Evolutionary conservation across 2,329 filamentous ascomycete species (phyloP).

Genomic region (Fusarium sp.): DNA sequence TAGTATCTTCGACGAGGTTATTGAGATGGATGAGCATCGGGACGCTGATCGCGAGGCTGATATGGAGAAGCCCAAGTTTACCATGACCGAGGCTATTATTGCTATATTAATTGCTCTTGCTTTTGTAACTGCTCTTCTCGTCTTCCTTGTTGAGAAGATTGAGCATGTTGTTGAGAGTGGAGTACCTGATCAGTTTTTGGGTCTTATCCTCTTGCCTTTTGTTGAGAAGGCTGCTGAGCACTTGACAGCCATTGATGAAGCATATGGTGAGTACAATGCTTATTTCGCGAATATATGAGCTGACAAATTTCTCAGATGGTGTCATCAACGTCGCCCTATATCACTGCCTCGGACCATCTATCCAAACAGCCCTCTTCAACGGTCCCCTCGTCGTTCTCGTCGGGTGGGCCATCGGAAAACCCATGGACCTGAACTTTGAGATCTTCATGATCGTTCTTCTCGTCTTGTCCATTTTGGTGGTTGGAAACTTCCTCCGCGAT

Average conservation of each 20-base stretch:
- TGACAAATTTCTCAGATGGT: slow-evolving; percentile 47
- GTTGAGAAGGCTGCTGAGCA: slow-evolving; percentile 79
- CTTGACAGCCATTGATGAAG: slow-evolving; percentile 74
- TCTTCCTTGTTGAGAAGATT: slow-evolving; percentile 74
- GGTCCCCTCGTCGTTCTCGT: slow-evolving; percentile 76
- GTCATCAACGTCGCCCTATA: slow-evolving; percentile 76
- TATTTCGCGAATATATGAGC: accelerated
- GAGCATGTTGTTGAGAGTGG: slow-evolving; percentile 54
- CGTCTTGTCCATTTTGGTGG: slow-evolving; percentile 77
- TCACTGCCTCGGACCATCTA: slow-evolving; percentile 76
- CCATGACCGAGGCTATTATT: slow-evolving; percentile 69
- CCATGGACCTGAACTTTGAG: slow-evolving; percentile 78
- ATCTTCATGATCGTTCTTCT: slow-evolving; percentile 79
- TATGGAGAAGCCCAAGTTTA: slow-evolving; percentile 68
- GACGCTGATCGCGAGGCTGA: slow-evolving; percentile 68
- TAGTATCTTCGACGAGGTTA: slow-evolving; percentile 69
- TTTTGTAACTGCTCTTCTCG: slow-evolving; percentile 70
- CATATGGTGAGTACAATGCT: slow-evolving; percentile 55
- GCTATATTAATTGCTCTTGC: slow-evolving; percentile 65
- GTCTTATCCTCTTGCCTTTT: slow-evolving; percentile 71
- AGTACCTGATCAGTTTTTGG: slow-evolving; percentile 47
- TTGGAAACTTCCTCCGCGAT: slow-evolving; percentile 79
- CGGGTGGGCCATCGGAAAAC: slow-evolving; percentile 71
- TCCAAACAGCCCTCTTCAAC: slow-evolving; percentile 80
- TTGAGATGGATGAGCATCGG: slow-evolving; percentile 55